A percentile compares a stretch with the other conserved stretches of the same genome.
Conservation (phyloP, 192 early-diverging fungal genomes). For the Blastocladiella britannica region DNA sequence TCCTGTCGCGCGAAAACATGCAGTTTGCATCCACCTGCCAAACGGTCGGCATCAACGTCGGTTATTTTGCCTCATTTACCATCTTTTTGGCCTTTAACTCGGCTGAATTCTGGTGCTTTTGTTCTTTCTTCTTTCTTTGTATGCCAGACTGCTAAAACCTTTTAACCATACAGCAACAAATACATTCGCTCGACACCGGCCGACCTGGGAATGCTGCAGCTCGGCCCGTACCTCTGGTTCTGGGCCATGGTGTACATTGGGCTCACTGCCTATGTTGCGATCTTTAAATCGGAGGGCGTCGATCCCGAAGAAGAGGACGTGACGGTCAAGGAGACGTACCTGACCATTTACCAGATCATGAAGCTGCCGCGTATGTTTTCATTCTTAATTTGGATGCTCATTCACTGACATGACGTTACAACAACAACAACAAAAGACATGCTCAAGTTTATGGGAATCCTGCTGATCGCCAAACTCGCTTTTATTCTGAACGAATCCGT, state of each 20-base stretch:
- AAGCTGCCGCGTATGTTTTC: conserved; percentile 51
- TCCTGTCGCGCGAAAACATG: conserved; percentile 76
- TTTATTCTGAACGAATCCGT: conserved; percentile 92
- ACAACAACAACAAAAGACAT: no score
- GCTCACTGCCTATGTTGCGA: conserved; percentile 61
- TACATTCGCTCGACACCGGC: conserved; percentile 47
- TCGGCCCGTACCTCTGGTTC: conserved; percentile 75
- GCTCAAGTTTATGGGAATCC: conserved; percentile 54
- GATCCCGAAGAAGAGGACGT: conserved; percentile 29
- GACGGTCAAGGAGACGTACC: conserved; percentile 50
- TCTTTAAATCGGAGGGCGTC: conserved; percentile 48
- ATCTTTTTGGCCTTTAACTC: conserved; percentile 93
- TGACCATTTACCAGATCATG: conserved; percentile 75
- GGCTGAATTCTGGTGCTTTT: conserved; percentile 42
- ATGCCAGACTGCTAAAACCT: no score
- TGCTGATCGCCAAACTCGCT: conserved; percentile 76
- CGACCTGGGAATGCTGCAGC: conserved; percentile 47
- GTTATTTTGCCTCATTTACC: conserved; percentile 90
- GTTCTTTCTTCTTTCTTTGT: no score
- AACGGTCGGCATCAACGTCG: conserved; percentile 87
- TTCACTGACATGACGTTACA: conserved; percentile 3
- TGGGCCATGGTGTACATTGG: conserved; percentile 81
- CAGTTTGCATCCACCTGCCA: conserved; percentile 85
- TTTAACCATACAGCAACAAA: conserved; percentile 83
- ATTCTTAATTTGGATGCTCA: neutral